phyloP scores from a whole-genome alignment of 768 basidiomycete genomes.

The Gymnopilus junonius region DNA sequence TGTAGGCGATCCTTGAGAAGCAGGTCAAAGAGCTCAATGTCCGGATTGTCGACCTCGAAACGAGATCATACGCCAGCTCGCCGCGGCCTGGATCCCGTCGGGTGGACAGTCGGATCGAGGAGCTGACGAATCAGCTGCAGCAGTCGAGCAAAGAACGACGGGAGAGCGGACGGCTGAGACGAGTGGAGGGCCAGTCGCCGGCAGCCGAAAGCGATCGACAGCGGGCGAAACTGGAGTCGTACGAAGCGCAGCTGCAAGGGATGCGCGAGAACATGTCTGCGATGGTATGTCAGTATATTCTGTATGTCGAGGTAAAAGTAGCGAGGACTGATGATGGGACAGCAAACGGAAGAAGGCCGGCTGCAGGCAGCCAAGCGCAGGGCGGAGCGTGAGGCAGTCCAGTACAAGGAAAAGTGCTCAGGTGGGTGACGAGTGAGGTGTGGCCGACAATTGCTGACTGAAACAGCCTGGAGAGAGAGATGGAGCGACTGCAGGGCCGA shows the following conservation, averaged over 20 bases:
- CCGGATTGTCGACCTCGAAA: slow-evolving; percentile 75
- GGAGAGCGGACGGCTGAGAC: slow-evolving; percentile 48
- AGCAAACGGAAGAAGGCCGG: slow-evolving; percentile 76
- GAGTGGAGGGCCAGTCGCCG: slow-evolving; percentile 38
- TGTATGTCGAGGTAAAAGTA: not conserved
- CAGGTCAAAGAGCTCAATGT: slow-evolving; percentile 85
- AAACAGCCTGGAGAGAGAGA: slow-evolving; percentile 31
- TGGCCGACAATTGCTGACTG: not conserved
- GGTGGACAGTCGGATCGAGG: slow-evolving; percentile 73
- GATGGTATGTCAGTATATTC: slow-evolving; percentile 49
- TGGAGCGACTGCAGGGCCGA: slow-evolving; percentile 29
- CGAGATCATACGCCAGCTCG: slow-evolving; percentile 71
- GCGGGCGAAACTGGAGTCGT: slow-evolving; percentile 59
- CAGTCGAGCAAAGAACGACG: slow-evolving; percentile 54
- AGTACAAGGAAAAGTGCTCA: slow-evolving; percentile 74
- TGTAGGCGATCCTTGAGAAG: slow-evolving; percentile 83
- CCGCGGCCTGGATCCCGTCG: slow-evolving; percentile 64
- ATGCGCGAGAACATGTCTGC: slow-evolving; percentile 65
- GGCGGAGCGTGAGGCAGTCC: slow-evolving; percentile 76
- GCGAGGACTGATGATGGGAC: not conserved
- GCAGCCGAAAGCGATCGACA: slow-evolving; percentile 69
- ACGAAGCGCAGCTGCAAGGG: slow-evolving; percentile 59
- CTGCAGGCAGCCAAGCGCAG: slow-evolving; percentile 74
- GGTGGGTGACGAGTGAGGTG: slow-evolving; percentile 44
- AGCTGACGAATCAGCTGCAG: slow-evolving; percentile 63